Evolutionary conservation across 257 asterid genomes (phyloP).

Genomic region (Salvia miltiorrhiza): DNA sequence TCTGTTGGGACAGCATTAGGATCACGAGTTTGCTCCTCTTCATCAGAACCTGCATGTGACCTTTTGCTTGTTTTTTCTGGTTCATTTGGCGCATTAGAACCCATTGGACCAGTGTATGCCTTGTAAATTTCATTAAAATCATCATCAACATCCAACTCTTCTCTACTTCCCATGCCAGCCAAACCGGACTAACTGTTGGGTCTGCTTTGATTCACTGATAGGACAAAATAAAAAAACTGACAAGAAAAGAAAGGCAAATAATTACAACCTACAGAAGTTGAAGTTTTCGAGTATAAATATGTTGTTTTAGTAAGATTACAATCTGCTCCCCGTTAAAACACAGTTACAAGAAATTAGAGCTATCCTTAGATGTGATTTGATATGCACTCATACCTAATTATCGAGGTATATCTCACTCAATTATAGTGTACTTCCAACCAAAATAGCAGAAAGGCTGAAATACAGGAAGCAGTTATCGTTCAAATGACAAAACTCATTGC

Average conservation of each 20-base stretch:
- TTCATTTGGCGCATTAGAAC: conserved; percentile 40
- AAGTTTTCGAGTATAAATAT: background rate
- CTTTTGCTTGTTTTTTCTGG: conserved; percentile 64
- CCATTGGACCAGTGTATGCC: conserved; percentile 86
- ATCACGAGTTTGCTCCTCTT: conserved; percentile 75
- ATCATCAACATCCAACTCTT: conserved; percentile 66
- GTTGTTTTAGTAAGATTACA: background rate
- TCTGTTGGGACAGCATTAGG: conserved; percentile 99
- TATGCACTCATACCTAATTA: background rate
- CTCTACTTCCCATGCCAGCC: conserved; percentile 65
- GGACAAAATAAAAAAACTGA: background rate
- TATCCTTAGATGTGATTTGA: background rate
- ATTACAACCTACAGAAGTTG: background rate
- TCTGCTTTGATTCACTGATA: conserved; percentile 2
- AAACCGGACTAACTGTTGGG: conserved; percentile 26
- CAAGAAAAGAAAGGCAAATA: background rate
- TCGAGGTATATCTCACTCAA: background rate
- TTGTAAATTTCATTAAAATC: conserved; percentile 90
- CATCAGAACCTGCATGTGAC: conserved; percentile 74
- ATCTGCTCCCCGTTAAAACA: background rate
- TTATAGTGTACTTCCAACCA: background rate
- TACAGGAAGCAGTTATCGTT: background rate
- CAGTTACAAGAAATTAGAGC: background rate
- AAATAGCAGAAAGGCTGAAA: background rate
- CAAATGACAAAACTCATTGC: background rate